phyloP scores from a whole-genome alignment of 2,329 filamentous ascomycete species.

The Acephala macrosclerotiorum region DNA sequence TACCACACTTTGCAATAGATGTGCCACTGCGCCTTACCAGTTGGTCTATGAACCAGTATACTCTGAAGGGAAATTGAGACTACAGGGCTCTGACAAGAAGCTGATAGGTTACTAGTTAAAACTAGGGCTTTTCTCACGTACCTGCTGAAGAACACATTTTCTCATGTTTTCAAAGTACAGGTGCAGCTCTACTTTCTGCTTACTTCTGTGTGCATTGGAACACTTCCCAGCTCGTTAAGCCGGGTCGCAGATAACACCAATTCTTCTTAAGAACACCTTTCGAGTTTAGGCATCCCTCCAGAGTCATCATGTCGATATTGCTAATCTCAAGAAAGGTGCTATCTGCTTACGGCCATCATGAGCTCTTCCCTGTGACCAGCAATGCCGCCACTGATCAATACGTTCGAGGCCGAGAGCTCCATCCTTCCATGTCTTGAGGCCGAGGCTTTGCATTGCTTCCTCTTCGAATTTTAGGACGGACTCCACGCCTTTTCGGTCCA shows the following conservation, averaged over 20 bases:
- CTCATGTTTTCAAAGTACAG: too few relatives aligned
- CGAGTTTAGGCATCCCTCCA: neutral
- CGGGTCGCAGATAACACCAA: neutral
- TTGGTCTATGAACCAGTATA: too few relatives aligned
- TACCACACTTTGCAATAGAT: too few relatives aligned
- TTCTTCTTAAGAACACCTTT: neutral
- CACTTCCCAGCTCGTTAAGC: neutral
- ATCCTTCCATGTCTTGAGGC: slow-evolving; percentile 61
- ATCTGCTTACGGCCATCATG: slow-evolving; percentile 73
- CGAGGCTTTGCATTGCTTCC: slow-evolving; percentile 55
- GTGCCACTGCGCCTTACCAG: too few relatives aligned
- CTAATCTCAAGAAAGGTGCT: slow-evolving; percentile 64
- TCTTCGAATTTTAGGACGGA: slow-evolving; percentile 63
- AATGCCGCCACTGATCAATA: slow-evolving; percentile 56
- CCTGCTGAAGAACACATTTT: too few relatives aligned
- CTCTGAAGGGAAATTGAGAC: too few relatives aligned
- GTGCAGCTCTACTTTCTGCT: too few relatives aligned
- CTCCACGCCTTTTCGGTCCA: slow-evolving; percentile 55
- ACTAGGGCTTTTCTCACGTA: too few relatives aligned
- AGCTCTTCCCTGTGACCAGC: slow-evolving; percentile 72
- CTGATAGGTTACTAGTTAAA: too few relatives aligned
- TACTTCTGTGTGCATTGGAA: neutral
- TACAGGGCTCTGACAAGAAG: too few relatives aligned
- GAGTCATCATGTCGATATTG: neutral
- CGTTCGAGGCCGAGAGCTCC: slow-evolving; percentile 54